Conservation (phyloP, 305 asterid species). For the Plantago coronopus region DNA sequence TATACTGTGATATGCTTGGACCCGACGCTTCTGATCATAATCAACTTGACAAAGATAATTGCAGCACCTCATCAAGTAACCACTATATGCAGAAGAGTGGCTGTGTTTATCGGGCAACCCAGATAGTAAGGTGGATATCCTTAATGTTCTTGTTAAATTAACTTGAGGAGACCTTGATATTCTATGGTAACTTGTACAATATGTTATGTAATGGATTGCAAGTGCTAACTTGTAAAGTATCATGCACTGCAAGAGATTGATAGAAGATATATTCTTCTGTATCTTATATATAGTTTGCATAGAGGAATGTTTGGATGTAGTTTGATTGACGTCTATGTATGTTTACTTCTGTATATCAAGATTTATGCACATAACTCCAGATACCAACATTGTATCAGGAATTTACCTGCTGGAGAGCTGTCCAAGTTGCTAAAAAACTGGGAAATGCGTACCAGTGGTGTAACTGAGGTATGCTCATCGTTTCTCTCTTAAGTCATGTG, state of each 20-base stretch:
- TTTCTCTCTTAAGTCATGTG: slow-evolving; percentile 15
- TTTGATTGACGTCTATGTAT: background rate
- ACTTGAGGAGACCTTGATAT: background rate
- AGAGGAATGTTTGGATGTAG: background rate
- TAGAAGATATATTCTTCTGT: background rate
- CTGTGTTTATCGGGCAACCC: slow-evolving; percentile 43
- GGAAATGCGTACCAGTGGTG: slow-evolving; percentile 55
- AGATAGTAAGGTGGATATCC: slow-evolving; percentile 50
- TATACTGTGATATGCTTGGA: slow-evolving; percentile 68
- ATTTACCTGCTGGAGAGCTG: slow-evolving; percentile 54
- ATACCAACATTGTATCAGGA: slow-evolving; percentile 37
- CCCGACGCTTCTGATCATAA: slow-evolving; percentile 37
- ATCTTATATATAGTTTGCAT: background rate
- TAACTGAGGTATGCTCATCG: slow-evolving; percentile 44
- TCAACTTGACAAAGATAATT: slow-evolving; percentile 31
- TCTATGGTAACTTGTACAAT: background rate
- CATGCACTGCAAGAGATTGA: too few relatives aligned
- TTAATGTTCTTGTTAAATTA: slow-evolving; percentile 12
- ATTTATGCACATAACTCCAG: slow-evolving; percentile 5
- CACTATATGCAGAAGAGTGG: slow-evolving; percentile 39
- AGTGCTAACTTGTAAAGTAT: too few relatives aligned
- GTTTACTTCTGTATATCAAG: slow-evolving; percentile 3
- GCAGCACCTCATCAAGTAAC: slow-evolving; percentile 27
- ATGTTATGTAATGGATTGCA: too few relatives aligned
- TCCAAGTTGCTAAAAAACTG: slow-evolving; percentile 61